A percentile compares a stretch with the other conserved stretches of the same genome.
Conservation (phyloP, 78 protist genomes). For the Dictyostelium citrinum region DNA sequence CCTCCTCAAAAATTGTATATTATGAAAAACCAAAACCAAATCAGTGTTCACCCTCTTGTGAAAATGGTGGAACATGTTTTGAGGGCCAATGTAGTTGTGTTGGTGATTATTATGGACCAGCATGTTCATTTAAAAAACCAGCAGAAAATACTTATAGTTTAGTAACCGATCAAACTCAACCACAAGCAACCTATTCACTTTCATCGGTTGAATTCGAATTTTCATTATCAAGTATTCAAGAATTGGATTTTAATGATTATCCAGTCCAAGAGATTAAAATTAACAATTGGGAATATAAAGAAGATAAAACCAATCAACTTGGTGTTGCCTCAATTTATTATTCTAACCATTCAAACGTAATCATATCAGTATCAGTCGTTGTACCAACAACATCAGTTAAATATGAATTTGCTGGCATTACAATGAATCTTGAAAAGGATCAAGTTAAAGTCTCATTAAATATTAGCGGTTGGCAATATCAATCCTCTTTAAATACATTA, state of each 20-base stretch:
- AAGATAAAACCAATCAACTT: neutral
- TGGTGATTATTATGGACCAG: neutral
- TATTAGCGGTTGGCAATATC: constrained; percentile 7
- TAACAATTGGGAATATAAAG: constrained; percentile 4
- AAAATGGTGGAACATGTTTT: constrained; percentile 29
- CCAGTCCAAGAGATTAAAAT: neutral
- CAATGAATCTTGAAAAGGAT: neutral
- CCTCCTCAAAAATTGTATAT: neutral
- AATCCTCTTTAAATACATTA: constrained; percentile 15
- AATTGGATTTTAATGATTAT: neutral
- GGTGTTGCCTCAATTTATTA: neutral
- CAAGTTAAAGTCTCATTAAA: constrained; percentile 14
- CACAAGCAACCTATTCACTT: neutral
- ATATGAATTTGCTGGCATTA: constrained; percentile 28
- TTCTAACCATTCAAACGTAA: neutral
- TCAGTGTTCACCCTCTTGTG: neutral
- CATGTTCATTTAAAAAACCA: neutral
- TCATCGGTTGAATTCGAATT: neutral
- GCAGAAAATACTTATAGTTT: neutral
- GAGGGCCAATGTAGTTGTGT: constrained; percentile 10
- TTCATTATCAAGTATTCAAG: neutral
- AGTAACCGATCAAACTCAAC: neutral
- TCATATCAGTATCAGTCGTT: neutral
- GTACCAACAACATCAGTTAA: neutral
- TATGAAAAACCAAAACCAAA: neutral